Percentiles rank a stretch among this genome's conserved stretches.
Conservation (phyloP, 2,329 filamentous ascomycete species). For the Dactylonectria macrodidyma region DNA sequence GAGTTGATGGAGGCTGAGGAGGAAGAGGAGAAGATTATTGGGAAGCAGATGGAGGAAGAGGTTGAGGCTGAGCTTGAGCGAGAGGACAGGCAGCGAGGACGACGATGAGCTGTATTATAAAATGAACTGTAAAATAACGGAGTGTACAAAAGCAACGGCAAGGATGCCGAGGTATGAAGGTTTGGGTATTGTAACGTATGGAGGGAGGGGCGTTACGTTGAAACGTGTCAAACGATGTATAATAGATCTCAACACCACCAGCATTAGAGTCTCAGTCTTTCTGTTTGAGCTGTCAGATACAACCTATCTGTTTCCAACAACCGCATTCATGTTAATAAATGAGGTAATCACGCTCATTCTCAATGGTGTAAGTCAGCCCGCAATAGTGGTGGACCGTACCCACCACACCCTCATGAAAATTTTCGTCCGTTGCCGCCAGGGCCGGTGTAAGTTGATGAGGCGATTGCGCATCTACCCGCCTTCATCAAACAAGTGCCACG, state of each 20-base stretch:
- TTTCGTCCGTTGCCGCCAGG: constrained; percentile 3
- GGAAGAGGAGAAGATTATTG: constrained; percentile 50
- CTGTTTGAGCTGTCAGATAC: background rate
- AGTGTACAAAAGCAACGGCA: constrained; percentile 38
- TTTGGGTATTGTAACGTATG: constrained; percentile 12
- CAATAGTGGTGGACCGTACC: constrained; percentile 9
- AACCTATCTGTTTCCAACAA: too few species aligned
- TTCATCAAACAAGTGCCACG: constrained; percentile 24
- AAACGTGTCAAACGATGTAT: constrained; percentile 25
- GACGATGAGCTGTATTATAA: constrained; percentile 30
- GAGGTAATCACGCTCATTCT: background rate
- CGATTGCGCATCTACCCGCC: constrained; percentile 5
- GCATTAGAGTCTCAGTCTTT: background rate
- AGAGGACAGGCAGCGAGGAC: constrained; percentile 29
- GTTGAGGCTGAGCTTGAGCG: constrained; percentile 47
- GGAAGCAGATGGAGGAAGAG: constrained; percentile 52
- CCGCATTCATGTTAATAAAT: too few species aligned
- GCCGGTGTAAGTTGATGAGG: constrained; percentile 23
- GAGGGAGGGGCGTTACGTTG: constrained; percentile 26
- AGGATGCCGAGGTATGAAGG: constrained; percentile 12
- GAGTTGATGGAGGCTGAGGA: constrained; percentile 57
- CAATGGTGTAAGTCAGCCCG: background rate
- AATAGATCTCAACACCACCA: constrained; percentile 40
- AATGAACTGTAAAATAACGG: constrained; percentile 35
- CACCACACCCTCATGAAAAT: constrained; percentile 14